Conservation (phyloP, 1,284 basidiomycete species). For the Hypsizygus ulmarius region DNA sequence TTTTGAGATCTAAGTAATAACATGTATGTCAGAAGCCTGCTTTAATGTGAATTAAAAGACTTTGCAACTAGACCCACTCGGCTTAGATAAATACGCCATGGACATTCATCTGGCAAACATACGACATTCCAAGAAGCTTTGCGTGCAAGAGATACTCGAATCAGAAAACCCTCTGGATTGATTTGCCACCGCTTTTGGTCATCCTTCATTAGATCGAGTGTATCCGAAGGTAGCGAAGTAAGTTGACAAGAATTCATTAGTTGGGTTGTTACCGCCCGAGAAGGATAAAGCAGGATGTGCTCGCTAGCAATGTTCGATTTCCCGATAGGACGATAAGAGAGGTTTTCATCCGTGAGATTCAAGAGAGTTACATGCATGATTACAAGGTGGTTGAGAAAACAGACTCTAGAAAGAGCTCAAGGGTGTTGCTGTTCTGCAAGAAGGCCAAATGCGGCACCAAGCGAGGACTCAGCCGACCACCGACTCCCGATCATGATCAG, state of each 20-base stretch:
- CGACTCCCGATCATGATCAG: too few relatives aligned
- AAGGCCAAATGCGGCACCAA: too few relatives aligned
- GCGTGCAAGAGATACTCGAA: conserved; percentile 27
- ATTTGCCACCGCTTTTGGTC: conserved; percentile 27
- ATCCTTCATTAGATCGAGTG: neutral
- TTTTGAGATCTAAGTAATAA: conserved; percentile 32
- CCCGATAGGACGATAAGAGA: conserved; percentile 26
- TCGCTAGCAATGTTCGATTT: conserved; percentile 1
- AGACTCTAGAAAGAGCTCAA: too few relatives aligned
- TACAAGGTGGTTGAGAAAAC: neutral
- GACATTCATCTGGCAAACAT: conserved; percentile 38
- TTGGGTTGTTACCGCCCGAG: conserved; percentile 21
- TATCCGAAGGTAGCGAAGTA: neutral
- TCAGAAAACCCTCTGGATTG: conserved; percentile 22
- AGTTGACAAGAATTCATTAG: conserved; percentile 19
- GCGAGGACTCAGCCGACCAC: too few relatives aligned
- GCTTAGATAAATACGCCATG: conserved; percentile 56
- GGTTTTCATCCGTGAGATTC: conserved; percentile 42
- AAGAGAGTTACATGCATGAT: conserved; percentile 43
- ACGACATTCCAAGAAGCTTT: conserved; percentile 45
- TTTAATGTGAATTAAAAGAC: neutral
- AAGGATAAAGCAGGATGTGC: conserved; percentile 17
- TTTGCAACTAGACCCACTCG: conserved; percentile 38
- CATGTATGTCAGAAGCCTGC: neutral
- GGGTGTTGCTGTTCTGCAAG: too few relatives aligned